Percentiles rank a stretch among this genome's conserved stretches.
Evolutionary conservation across 2,329 filamentous ascomycete genomes (phyloP).

Genomic region (Juglanconis oblonga): DNA sequence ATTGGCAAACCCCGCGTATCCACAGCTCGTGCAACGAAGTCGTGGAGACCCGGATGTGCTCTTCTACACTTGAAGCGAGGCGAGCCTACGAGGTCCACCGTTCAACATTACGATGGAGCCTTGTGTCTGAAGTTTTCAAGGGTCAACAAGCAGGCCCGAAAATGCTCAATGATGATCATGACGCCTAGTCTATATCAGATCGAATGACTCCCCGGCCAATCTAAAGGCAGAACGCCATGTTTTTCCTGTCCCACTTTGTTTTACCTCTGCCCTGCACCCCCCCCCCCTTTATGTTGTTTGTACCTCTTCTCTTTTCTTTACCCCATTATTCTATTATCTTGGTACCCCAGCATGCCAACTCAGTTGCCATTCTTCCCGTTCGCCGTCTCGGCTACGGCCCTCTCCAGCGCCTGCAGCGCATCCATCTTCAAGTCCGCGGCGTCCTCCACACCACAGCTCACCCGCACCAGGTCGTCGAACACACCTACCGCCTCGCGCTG

Average conservation of each 20-base stretch:
- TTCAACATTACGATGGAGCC: too few species aligned
- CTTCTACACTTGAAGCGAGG: too few species aligned
- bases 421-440: slow-evolving; percentile 78
- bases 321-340: too few species aligned
- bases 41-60: too few species aligned
- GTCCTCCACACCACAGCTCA: slow-evolving; percentile 95
- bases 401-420: slow-evolving; percentile 75
- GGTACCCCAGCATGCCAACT: neutral
- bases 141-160: neutral
- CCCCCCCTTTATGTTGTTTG: neutral
- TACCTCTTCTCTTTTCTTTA: neutral
- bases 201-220: neutral
- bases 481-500: slow-evolving; percentile 91
- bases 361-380: slow-evolving; percentile 20
- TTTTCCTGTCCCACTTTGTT: neutral
- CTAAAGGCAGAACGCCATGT: neutral
- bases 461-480: slow-evolving; percentile 87
- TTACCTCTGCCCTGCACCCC: neutral
- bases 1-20: too few species aligned
- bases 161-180: neutral
- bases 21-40: too few species aligned
- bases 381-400: slow-evolving; percentile 50
- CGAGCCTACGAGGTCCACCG: too few species aligned
- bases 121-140: too few species aligned
- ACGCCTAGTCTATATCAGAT: neutral